Evolutionary conservation across 1,139 yeast species (phyloP), one percentile per base, ranked within the genome.

Genomic region (Candida dubliniensis): DNA sequence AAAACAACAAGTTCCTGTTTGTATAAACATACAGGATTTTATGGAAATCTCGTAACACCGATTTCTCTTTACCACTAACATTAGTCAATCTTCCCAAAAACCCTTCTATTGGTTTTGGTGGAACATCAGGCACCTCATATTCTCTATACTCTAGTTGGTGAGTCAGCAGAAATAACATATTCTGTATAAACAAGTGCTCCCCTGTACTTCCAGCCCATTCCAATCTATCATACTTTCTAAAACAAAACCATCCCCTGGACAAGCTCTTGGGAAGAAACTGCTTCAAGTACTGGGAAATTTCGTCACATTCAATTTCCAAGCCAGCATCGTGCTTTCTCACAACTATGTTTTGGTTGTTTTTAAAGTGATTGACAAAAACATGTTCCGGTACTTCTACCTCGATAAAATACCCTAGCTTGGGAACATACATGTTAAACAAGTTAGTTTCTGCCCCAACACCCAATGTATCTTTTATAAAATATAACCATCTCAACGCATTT

Each of bases 101-200:
- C 0, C 97, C 96, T 63, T 88, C 96, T 8, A 87, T 61, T 0
- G 95, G 83, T 0, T 63, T 49, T 0, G 96, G 95, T 54, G 86
- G 93, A 1, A 55, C 36, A 5, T 36, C 39, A 4, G 15, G 8
- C 6, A 12, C 27, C 10, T 31, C 18, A 5, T 26, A 23, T 36
- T 38, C 4, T 39, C 95, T 67, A 10, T 85, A 56, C 53, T 87
- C 90, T 18, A 87, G 61, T 43, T 71, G 78, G 30, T 56, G 61
- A 1, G 42, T 36, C 2, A 51, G 44, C 13, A 57, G 46, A 24
- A 62, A 49, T 3, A 71, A 55, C 31, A 61, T 65, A 42, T 68
- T 61, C 45, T 64, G 64, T 29, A 69, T 52, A 44, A 52, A 61
- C 25, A 82, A 69, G 4, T 73, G 53, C 43, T 79, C 78, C 34